These are phyloP conservation scores for Lolium rigidum DNA, from an alignment of 176 grass and related monocot species.

Conservation along the genomic window DNA sequence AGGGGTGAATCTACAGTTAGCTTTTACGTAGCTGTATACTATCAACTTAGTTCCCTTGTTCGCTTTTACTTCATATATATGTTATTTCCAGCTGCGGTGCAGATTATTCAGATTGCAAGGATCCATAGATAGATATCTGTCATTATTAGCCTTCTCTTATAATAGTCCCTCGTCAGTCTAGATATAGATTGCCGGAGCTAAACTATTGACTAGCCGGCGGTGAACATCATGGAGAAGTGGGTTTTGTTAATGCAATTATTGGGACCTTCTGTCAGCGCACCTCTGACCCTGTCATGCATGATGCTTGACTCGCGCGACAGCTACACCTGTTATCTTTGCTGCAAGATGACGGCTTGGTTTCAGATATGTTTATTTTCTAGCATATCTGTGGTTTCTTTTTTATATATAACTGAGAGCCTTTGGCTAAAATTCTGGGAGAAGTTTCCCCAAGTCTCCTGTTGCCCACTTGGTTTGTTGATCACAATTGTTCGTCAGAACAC, in stretches of 20 bases:
- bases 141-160: slow-evolving; percentile 7
- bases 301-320: background rate
- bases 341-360: background rate
- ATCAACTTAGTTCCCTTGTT: no score
- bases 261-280: background rate
- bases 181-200: background rate
- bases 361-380: slow-evolving; percentile 11
- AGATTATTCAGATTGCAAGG: background rate
- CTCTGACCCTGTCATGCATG: background rate
- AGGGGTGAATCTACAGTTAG: slow-evolving; percentile 24
- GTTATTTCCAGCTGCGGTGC: background rate
- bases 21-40: slow-evolving; percentile 12
- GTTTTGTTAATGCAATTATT: slow-evolving; percentile 40
- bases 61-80: no score
- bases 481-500: no score
- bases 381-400: background rate
- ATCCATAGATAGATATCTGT: background rate
- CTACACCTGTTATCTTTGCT: background rate
- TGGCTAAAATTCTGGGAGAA: no score
- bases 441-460: no score
- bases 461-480: no score
- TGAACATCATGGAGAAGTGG: background rate
- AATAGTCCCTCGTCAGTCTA: background rate
- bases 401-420: no score
- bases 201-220: background rate